Conservation (phyloP, 345 rosid species). For the Leavenworthia alabamica region DNA sequence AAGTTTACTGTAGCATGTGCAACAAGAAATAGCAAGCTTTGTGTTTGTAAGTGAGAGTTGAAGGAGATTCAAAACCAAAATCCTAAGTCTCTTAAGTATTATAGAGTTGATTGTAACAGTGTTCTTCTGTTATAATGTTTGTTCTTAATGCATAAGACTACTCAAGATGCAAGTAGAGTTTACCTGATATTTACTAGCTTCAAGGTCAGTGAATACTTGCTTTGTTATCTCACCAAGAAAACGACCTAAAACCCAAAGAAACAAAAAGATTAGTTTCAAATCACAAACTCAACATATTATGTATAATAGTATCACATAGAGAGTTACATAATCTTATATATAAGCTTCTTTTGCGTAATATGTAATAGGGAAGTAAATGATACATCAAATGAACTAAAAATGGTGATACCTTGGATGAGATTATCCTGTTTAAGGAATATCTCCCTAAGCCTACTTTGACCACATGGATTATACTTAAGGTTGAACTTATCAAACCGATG, state of each 20-base stretch:
- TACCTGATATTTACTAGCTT: constrained; percentile 97
- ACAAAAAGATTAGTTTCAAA: not conserved
- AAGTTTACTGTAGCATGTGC: constrained; percentile 1
- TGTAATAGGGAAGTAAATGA: not conserved
- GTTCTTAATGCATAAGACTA: not conserved
- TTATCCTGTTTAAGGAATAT: constrained; percentile 99
- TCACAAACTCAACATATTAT: not conserved
- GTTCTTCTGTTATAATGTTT: no score
- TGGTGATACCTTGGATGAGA: constrained; percentile 98
- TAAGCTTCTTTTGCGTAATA: not conserved
- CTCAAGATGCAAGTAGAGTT: not conserved
- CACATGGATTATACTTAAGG: constrained; percentile 98
- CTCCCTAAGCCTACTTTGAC: constrained; percentile 99
- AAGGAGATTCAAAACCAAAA: no score
- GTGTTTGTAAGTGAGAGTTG: not conserved
- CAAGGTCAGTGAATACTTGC: constrained; percentile 87
- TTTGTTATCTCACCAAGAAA: constrained; percentile 92
- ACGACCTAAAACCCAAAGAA: constrained; percentile 54
- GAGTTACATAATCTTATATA: not conserved
- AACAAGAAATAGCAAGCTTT: not conserved
- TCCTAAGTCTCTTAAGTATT: no score
- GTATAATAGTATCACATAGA: not conserved
- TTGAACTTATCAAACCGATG: constrained; percentile 99
- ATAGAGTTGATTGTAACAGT: no score
- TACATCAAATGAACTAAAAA: no score